Evolutionary conservation across 768 basidiomycete genomes (phyloP), one percentile per base, ranked within the genome.

Genomic region (Hysterangium stoloniferum): DNA sequence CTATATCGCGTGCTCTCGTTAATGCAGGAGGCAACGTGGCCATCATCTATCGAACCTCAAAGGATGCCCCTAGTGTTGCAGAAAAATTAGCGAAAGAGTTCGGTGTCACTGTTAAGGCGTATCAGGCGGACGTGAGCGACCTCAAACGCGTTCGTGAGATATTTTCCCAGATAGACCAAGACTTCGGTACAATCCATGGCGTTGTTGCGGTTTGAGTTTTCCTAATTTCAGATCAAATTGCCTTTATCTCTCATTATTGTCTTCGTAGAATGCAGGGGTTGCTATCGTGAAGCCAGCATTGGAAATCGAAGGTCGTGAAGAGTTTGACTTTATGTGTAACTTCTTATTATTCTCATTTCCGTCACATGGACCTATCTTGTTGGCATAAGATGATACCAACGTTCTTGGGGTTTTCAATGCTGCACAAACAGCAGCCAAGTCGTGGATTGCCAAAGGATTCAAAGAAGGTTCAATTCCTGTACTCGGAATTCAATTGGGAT

Each of bases 81-180:
- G 48, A 49, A 28, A 24, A 49, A 15, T 6, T 49, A 1, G 35
- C 48, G 8, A 49, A 37, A 29, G 48, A 49, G 28, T 49, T 49
- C 24, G 48, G 48, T 13, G 34, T 49, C 2, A 36, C 35, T 29
- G 48, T 40, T 3, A 49, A 25, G 31, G 48, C 48, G 8, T 49
- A 49, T 29, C 48, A 38, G 27, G 48, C 48, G 15, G 48, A 49
- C 28, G 48, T 49, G 35, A 49, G 48, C 24, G 48, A 49, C 34
- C 25, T 49, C 20, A 12, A 49, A n/a, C 33, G 8, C 2, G 48
- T 49, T 20, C 48, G 48, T 4, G 34, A 37, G 5, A 37, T 40
- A 8, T 49, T 49, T 37, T 7, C 48, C 22, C 48, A 38, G 19
- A 38, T 49, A 11, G 34, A 38, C 22, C 19, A 29, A 19, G 48